Evolutionary conservation across 176 grass and related monocot species (phyloP).

Genomic region (Cenchrus americanus): DNA sequence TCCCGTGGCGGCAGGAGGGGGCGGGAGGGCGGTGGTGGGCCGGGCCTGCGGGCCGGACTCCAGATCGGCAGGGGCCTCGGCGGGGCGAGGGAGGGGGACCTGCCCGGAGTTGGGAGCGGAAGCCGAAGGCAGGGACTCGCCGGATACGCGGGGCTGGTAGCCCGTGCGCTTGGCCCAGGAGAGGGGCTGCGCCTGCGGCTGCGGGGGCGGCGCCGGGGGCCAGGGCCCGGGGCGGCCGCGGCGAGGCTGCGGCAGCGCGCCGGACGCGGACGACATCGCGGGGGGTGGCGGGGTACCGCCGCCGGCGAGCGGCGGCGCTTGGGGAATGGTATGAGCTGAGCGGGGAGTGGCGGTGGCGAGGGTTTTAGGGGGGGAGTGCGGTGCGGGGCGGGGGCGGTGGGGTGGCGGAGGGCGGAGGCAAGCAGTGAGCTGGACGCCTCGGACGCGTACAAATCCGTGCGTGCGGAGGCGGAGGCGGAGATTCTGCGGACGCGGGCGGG

Average conservation of each 20-base stretch:
- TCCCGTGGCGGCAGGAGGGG: slow-evolving; percentile 45
- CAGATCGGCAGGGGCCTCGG: slow-evolving; percentile 60
- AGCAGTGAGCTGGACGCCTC: slow-evolving; percentile 45
- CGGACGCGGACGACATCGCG: slow-evolving; percentile 49
- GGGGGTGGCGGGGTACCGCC: background rate
- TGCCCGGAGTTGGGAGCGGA: slow-evolving; percentile 66
- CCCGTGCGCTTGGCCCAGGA: slow-evolving; percentile 97
- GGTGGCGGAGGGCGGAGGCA: slow-evolving; percentile 15
- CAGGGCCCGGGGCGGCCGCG: slow-evolving; percentile 71
- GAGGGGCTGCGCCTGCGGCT: slow-evolving; percentile 55
- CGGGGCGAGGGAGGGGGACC: slow-evolving; percentile 57
- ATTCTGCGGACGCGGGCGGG: slow-evolving; percentile 41
- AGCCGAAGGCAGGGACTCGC: slow-evolving; percentile 53
- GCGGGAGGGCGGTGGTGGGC: slow-evolving; percentile 37
- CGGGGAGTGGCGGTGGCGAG: slow-evolving; percentile 21
- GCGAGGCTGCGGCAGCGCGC: slow-evolving; percentile 49
- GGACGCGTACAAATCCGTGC: slow-evolving; percentile 46
- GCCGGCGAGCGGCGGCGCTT: slow-evolving; percentile 42
- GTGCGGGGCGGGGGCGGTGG: background rate
- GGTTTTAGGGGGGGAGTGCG: slow-evolving; percentile 44
- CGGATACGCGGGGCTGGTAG: slow-evolving; percentile 66
- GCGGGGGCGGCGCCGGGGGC: slow-evolving; percentile 64
- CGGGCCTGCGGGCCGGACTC: slow-evolving; percentile 58
- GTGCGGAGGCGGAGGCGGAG: slow-evolving; percentile 35
- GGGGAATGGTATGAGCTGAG: background rate